A percentile compares a stretch with the other conserved stretches of the same genome.
Evolutionary conservation across 345 rosid genomes (phyloP).

Genomic region (Arabidopsis arenosa): DNA sequence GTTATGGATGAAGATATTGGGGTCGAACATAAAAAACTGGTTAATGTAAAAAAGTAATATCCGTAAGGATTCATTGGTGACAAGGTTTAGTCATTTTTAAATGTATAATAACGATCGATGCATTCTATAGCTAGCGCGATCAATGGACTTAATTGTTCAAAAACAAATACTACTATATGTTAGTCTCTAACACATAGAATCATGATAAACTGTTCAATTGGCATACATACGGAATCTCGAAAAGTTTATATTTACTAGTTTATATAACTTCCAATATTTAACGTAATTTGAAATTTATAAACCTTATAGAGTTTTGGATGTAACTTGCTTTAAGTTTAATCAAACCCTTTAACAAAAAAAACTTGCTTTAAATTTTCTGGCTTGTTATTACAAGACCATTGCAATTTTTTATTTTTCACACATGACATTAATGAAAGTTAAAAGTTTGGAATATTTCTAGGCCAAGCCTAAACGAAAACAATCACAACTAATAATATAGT

Average conservation of each 20-base stretch:
- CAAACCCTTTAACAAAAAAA: no score
- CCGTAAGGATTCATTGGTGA: not conserved
- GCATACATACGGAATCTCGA: not conserved
- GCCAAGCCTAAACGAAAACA: constrained; percentile 3
- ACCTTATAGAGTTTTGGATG: not conserved
- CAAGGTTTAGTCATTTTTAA: not conserved
- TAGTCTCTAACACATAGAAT: not conserved
- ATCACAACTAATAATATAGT: constrained; percentile 10
- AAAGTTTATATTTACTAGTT: not conserved
- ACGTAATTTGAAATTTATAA: not conserved
- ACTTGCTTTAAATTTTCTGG: not conserved
- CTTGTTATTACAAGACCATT: not conserved
- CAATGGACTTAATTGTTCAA: not conserved
- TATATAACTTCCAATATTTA: not conserved
- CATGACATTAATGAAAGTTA: not conserved
- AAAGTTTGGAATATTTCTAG: not conserved
- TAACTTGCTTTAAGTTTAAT: not conserved
- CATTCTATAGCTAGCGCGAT: not conserved
- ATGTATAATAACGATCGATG: not conserved
- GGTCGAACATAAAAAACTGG: not conserved
- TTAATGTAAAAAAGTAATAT: not conserved
- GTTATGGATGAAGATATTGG: not conserved
- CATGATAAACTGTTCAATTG: not conserved
- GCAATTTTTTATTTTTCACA: not conserved
- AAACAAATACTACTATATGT: not conserved